Conservation (phyloP, 352 stramenopile species). For the Phytophthora rubi region DNA sequence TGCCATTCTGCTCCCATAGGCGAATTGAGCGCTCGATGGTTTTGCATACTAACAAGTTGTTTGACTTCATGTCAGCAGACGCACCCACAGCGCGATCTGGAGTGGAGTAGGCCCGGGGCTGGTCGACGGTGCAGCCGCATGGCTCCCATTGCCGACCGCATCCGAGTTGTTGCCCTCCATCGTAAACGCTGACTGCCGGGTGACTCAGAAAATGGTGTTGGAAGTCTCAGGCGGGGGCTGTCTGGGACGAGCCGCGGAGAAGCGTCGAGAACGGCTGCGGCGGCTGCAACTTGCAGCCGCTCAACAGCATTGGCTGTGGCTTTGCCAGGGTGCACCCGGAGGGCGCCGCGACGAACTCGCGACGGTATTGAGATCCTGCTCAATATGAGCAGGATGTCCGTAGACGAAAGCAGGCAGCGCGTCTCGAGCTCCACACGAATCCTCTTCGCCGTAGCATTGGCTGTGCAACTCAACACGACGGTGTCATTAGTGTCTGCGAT, state of each 20-base stretch:
- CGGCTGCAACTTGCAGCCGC: no score
- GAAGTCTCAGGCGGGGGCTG: not conserved
- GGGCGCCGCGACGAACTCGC: no score
- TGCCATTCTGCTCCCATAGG: slow-evolving; percentile 52
- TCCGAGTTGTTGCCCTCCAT: slow-evolving; percentile 15
- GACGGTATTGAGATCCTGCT: no score
- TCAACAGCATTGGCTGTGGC: no score
- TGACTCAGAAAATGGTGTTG: slow-evolving; percentile 11
- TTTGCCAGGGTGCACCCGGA: no score
- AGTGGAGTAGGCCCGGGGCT: slow-evolving; percentile 41
- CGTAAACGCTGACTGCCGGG: slow-evolving; percentile 3
- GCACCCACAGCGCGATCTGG: slow-evolving; percentile 70
- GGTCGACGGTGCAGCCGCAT: not conserved
- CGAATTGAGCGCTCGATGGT: not conserved
- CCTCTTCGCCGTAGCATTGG: no score
- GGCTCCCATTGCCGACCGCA: not conserved
- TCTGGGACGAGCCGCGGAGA: slow-evolving; percentile 33
- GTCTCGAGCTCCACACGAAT: no score
- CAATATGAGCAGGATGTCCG: no score
- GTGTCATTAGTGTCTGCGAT: not conserved
- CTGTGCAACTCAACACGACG: not conserved
- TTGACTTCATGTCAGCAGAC: not conserved
- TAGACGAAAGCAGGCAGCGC: no score
- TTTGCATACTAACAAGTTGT: not conserved
- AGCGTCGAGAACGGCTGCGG: not conserved